Evolutionary conservation across 495 filamentous ascomycete species (phyloP), one percentile per base, ranked within the genome.

Genomic region (Trichoderma asperelloides): DNA sequence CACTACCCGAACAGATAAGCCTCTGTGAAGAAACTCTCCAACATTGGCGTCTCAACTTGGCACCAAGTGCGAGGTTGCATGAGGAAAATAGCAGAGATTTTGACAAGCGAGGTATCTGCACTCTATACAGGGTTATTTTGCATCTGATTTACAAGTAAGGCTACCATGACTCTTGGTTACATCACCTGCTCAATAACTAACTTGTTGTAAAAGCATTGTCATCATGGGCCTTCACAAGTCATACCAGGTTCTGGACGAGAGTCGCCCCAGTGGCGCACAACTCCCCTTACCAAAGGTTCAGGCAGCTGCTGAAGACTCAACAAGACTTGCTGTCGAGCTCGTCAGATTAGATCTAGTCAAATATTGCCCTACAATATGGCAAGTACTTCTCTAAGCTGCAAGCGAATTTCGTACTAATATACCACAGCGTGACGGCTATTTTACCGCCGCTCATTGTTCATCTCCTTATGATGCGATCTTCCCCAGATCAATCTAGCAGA

Each of bases 121-220:
- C 25, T 15, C 23, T 65, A 15, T 65, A 43, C 30, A 65, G 64
- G 39, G 23, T 40, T 13, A 15, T 65, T 5, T 30, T 65, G 21
- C 64, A 65, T 65, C 64, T 65, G 7, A 65, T 65, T 18, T 65
- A 65, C 64, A 65, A 65, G 64, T 65, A 28, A 40, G 64, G 21
- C 40, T 64, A n/a, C 62, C 62, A 15, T 0, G 28, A 9, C 62
- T 16, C 62, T 37, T 4, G 11, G 8, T 37, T 7, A 13, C n/a
- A 4, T 23, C 13, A 18, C 2, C 7, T 37, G 33, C 11, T 33
- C 33, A 0, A 7, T 40, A 41, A 23, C n/a, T 64, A 12, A 40
- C 33, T 21, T 40, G 9, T 7, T 7, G 13, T 3, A 11, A 41
- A 18, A 60, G 55, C 9, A 30, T 60, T 18, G 55, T 60, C 23